These are phyloP conservation scores for Penicillium samsonianum DNA, from an alignment of 495 filamentous ascomycete species.

Conservation along the genomic window DNA sequence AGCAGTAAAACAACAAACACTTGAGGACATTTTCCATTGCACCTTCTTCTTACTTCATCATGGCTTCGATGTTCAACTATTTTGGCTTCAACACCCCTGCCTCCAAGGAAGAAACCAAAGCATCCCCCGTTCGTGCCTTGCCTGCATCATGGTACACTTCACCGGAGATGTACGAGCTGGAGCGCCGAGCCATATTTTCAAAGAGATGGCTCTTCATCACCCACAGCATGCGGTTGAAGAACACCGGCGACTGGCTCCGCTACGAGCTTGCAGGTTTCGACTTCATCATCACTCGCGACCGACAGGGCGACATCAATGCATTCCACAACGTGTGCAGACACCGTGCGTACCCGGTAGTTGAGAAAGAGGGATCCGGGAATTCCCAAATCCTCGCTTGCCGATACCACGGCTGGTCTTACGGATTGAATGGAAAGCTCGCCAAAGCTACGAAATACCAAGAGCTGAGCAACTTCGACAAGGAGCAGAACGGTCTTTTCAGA, in stretches of 20 bases:
- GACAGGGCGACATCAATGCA: slow-evolving; percentile 48
- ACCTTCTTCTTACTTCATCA: slow-evolving; percentile 4
- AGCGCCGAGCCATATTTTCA: slow-evolving; percentile 54
- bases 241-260: slow-evolving; percentile 50
- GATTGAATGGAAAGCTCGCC: slow-evolving; percentile 55
- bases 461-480: slow-evolving; percentile 52
- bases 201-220: slow-evolving; percentile 52
- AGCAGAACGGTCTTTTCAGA: slow-evolving; percentile 43
- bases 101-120: slow-evolving; percentile 21
- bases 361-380: slow-evolving; percentile 45
- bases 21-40: background rate
- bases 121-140: slow-evolving; percentile 36
- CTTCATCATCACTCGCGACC: slow-evolving; percentile 49
- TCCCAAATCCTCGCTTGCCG: slow-evolving; percentile 53
- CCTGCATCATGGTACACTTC: slow-evolving; percentile 53
- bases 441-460: slow-evolving; percentile 57
- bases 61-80: slow-evolving; percentile 36
- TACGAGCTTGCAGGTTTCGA: slow-evolving; percentile 51
- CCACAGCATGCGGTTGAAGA: slow-evolving; percentile 46
- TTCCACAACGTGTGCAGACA: slow-evolving; percentile 61
- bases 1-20: background rate
- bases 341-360: slow-evolving; percentile 56
- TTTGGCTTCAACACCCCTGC: slow-evolving; percentile 30
- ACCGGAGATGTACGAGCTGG: slow-evolving; percentile 51
- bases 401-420: slow-evolving; percentile 52